Evolutionary conservation across 306 rosid genomes (phyloP), one percentile per base, ranked within the genome.

Genomic region (Chamaecrista fasciculata): DNA sequence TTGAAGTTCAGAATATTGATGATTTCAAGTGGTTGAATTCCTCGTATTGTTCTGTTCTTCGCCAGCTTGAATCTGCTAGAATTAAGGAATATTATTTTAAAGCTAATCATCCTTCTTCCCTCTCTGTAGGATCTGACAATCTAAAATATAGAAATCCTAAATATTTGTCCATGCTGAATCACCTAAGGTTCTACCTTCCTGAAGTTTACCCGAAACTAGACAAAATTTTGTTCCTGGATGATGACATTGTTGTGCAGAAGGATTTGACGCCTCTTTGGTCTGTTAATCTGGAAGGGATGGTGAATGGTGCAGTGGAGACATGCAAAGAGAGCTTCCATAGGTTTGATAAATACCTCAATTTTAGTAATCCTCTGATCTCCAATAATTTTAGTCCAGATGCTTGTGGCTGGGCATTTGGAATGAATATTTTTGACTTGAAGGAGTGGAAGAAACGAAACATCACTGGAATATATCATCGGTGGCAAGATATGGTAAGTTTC

Each of bases 371-470:
- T 39, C 66, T 79, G 72, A 94, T 94, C 77, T 87, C 94, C 29
- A 79, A 79, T 20, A 94, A 94, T 74, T 94, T 94, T 42, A 84
- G 87, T 81, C 96, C 94, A 29, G 82, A 88, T 81, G 97, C 97
- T 51, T 94, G 97, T 85, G 98, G 98, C 34, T 94, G 98, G 98
- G 98, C 97, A 72, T 94, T 65, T 48, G 98, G 98, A 76, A 94
- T 94, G 98, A 94, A 94, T 79, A 75, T 94, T 8, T 94, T 94
- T 61, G 96, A 94, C 85, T 76, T 94, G 90, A 86, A 85, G 80
- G 98, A 90, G 86, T 94, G 97, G 98, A 90, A 82, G 82, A 94
- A 86, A 71, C 82, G 75, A 71, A 85, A 94, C 71, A 94, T 90
- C 72, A 94, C 98, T 14, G 95, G 96, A 70, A 87, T 90, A 63